These are phyloP conservation scores for Pseudogymnoascus sp. DNA, from an alignment of 2,329 filamentous ascomycete genomes.

Conservation along the genomic window DNA sequence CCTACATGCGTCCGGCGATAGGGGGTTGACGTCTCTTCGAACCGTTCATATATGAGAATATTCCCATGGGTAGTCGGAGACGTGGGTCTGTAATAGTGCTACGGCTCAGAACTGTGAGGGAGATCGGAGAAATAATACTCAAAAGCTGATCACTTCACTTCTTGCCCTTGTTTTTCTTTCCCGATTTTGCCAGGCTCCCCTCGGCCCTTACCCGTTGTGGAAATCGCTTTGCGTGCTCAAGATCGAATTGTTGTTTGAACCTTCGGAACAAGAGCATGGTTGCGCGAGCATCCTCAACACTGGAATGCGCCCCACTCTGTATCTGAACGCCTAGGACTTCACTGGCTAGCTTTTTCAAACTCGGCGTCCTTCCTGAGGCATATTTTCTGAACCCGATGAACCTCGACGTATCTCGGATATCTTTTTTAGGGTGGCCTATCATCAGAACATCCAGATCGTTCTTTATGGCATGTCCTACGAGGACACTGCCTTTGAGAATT, in stretches of 20 bases:
- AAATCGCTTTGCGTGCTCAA: conserved; percentile 64
- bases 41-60: not conserved
- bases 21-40: not conserved
- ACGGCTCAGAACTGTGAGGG: not conserved
- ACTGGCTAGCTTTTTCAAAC: conserved; percentile 49
- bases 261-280: conserved; percentile 83
- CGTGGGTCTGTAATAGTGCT: not conserved
- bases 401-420: conserved; percentile 78
- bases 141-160: conserved; percentile 21
- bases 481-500: conserved; percentile 60
- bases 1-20: not conserved
- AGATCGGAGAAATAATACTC: not conserved
- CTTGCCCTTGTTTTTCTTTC: conserved; percentile 34
- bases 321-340: conserved; percentile 53
- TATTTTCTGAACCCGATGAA: conserved; percentile 66
- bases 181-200: not conserved
- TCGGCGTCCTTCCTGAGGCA: conserved; percentile 58
- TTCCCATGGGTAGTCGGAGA: not conserved
- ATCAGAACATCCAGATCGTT: conserved; percentile 69
- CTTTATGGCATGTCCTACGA: conserved; percentile 77
- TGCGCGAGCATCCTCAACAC: conserved; percentile 72
- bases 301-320: conserved; percentile 55
- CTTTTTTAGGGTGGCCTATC: conserved; percentile 66
- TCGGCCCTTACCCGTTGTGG: conserved; percentile 29
- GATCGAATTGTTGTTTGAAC: conserved; percentile 78